Evolutionary conservation across 2,329 filamentous ascomycete genomes (phyloP).

Genomic region (Amesomyces nigricolor): DNA sequence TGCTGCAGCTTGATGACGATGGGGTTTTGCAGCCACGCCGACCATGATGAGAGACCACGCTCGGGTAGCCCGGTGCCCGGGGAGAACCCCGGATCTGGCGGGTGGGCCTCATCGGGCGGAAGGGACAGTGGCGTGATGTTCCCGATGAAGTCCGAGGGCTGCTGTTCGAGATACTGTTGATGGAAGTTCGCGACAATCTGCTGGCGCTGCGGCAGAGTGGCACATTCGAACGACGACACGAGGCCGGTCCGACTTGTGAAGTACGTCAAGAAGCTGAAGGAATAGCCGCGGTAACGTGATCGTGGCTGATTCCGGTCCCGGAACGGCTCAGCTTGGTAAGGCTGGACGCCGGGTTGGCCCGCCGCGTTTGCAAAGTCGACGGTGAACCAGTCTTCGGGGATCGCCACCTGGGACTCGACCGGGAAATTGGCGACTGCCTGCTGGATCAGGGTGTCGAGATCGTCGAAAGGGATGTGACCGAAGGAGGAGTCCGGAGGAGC

Average conservation of each 20-base stretch:
- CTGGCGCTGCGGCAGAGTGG: conserved; percentile 30
- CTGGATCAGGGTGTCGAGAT: conserved; percentile 20
- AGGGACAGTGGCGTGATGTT: conserved; percentile 1
- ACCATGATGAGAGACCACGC: conserved; percentile 9
- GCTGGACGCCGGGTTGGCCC: neutral
- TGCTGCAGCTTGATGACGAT: conserved; percentile 34
- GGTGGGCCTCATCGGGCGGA: neutral
- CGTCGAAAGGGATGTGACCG: conserved; percentile 14
- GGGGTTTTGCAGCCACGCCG: conserved; percentile 29
- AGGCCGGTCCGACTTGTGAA: conserved; percentile 35
- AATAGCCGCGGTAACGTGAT: conserved; percentile 20
- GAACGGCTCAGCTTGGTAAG: neutral
- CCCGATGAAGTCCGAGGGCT: conserved; percentile 7
- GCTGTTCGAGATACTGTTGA: conserved; percentile 17
- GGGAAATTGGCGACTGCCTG: conserved; percentile 19
- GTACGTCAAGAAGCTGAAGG: conserved; percentile 31
- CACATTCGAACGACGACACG: conserved; percentile 34
- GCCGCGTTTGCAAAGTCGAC: conserved; percentile 5
- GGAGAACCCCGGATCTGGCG: neutral
- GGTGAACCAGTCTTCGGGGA: conserved; percentile 17
- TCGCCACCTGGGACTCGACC: conserved; percentile 1
- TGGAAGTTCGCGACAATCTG: conserved; percentile 24
- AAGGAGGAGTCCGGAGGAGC: conserved; percentile 6
- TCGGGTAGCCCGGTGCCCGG: neutral
- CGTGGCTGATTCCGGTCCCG: neutral